phyloP scores from a whole-genome alignment of 2,329 filamentous ascomycete species.

The Beauveria pseudobassiana region DNA sequence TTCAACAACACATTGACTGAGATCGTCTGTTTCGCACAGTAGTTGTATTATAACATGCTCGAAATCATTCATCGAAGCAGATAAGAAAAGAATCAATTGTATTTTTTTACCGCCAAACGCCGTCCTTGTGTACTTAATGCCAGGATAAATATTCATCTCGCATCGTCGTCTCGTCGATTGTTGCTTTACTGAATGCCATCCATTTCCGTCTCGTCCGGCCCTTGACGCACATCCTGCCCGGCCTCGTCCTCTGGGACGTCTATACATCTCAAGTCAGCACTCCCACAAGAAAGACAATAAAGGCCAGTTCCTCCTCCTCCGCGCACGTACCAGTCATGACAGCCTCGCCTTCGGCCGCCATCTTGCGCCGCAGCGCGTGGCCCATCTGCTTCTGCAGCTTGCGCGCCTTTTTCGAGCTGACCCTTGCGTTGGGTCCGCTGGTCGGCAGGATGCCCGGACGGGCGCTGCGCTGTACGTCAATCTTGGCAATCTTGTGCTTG shows the following conservation, averaged over 20 bases:
- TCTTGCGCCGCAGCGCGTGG: conserved; percentile 45
- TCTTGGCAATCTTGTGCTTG: conserved; percentile 32
- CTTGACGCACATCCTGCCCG: conserved; percentile 14
- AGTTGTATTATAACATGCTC: too few relatives aligned
- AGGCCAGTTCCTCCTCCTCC: too few relatives aligned
- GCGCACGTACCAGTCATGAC: conserved; percentile 38
- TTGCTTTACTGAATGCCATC: conserved; percentile 17
- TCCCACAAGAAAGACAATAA: too few relatives aligned
- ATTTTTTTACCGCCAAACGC: background rate
- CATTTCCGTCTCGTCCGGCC: conserved; percentile 17
- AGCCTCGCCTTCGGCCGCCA: conserved; percentile 41
- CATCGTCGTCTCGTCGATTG: background rate
- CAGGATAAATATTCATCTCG: background rate
- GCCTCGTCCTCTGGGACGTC: conserved; percentile 14
- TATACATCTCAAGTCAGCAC: conserved; percentile 10
- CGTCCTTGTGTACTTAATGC: background rate
- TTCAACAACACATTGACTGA: too few relatives aligned
- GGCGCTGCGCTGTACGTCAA: conserved; percentile 41
- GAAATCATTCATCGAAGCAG: background rate
- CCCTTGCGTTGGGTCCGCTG: conserved; percentile 42
- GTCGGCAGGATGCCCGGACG: conserved; percentile 46
- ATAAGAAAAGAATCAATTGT: background rate
- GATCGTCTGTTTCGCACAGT: too few relatives aligned
- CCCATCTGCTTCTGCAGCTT: conserved; percentile 49
- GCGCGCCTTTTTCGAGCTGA: conserved; percentile 48